Evolutionary conservation across 108 stramenopile species (phyloP), one percentile per base, ranked within the genome.

Genomic region (Skeletonema potamos): DNA sequence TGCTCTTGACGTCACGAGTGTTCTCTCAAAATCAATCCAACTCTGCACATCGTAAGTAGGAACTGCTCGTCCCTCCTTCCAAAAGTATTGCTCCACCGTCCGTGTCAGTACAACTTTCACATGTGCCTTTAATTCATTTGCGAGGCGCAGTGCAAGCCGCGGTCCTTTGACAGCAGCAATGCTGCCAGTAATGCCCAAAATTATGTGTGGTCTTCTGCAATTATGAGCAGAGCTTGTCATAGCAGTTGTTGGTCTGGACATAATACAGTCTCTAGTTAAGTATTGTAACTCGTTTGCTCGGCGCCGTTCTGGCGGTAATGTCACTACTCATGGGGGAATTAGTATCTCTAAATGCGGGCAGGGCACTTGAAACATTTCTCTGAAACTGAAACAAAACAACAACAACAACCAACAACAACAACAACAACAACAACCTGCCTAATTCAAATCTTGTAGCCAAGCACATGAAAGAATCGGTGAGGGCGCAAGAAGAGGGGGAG

Each of bases 121-220:
- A 54, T 88, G 60, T 1, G 70, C 70, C 4, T 76, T 63, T 2
- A 82, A 58, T 48, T 76, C 64, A 13, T 44, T 51, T 3, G 61
- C 72, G 7, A 96, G 71, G 37, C 77, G 60, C 24, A 91, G 72
- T 2, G 90, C 92, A n/a, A 97, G 76, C 67, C 92, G 87, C 6
- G 94, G 93, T 2, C 83, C 87, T 73, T 97, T 97, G 51, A 97
- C 85, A 20, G 92, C 92, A 4, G 96, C 96, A 20, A 97, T 92
- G 2, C 92, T 94, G 29, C 93, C 96, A 30, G 92, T 90, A 18
- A 91, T 75, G 9, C 89, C 93, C 29, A 97, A 70, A 27, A 97
- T 77, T 34, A 96, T 77, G 33, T 57, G 77, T 0, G 77, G 77
- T 27, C 63, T 54, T 65, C 61, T 36, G 8, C 27, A 6, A 20